Base-by-base conservation (phyloP, 2,329 filamentous ascomycete genomes). In the Beauveria rudraprayagi region DNA sequence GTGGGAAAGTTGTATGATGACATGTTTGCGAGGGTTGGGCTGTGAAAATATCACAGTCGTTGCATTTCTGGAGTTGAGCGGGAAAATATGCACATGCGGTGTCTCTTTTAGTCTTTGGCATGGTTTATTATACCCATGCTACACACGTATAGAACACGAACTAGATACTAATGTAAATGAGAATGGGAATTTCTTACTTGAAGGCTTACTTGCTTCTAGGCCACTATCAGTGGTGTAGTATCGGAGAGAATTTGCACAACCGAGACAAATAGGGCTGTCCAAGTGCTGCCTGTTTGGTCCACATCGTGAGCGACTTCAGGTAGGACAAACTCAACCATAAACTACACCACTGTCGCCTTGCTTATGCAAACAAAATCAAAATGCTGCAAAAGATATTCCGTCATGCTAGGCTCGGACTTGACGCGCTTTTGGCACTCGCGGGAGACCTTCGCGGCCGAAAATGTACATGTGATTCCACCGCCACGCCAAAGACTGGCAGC, bases 1-100 rank as follows among this genome's bases (percentile, higher is more conserved):
- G 80, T 96, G 60, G 91, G 85, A 2, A 88, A 80, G 66, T 80
- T 89, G 55, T 96, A 93, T 73, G 89, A 97, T 76, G 82, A 85
- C 55, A 77, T 96, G 55, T 73, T 74, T 64, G 67, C 68, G 1
- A 64, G 64, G 34, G 66, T 73, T 7, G 69, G 71, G 5, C 56
- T 75, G 52, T 76, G 11, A 55, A 19, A n/a, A 14, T n/a, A 14
- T 2, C 37, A 52, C 4, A 3, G 3, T 10, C 4, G n/a, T 22
- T 58, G 56, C 56, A 58, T 58, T 51, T 58, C 30, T 30, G 56
- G 56, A 37, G 41, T 56, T 34, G 26, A n/a, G 14, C 19, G 41
- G 26, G 16, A 10, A 47, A 7, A 28, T 24, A 56, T 37, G 37
- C 43, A 40, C 26, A n/a, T 10, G 17, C 37, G n/a, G 34, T 19